Base-by-base conservation (phyloP, 1,284 basidiomycete species). In the Coriolopsis trogii region DNA sequence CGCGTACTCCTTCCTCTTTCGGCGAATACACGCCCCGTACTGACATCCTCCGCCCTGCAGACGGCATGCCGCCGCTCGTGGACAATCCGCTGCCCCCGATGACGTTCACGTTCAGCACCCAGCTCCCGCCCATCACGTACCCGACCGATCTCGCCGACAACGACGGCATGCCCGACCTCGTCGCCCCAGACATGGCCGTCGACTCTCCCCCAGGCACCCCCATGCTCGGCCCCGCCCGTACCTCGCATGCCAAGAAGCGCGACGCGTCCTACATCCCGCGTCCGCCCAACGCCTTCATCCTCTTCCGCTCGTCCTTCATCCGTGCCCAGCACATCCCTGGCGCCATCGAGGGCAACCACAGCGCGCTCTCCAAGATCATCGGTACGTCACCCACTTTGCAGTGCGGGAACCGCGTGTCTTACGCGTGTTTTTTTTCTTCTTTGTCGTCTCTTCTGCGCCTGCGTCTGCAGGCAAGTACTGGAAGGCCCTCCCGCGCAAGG, bases 201-300 rank as follows among this genome's bases (percentile, higher is more conserved):
- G 51, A 64, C 47, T 56, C 58, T 30, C 63, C 63, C 3, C 57
- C 60, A 25, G 48, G 45, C n/a, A 57, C 58, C 18, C 63, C 62
- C 37, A 45, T 51, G 26, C 57, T 53, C 46, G 59, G 53, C 12
- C 55, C 68, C 39, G 65, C 67, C 47, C 70, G 70, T 31, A 56
- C 63, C 23, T 70, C 68, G 45, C 76, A 78, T 58, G 66, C 66
- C 54, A 77, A 75, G 68, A 79, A 78, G 59, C 72, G 75, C 40
- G 78, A 79, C 55, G 73, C 75, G 40, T 74, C 72, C 20, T 87
- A 95, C 70, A 92, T 95, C 67, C 93, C 94, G 41, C 85, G 94
- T 28, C 94, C 94, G 0, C 89, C 93, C 26, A 97, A 97, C 71
- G 93, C 95, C 41, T 97, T 96, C 74, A 96, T 97, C 63, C 84